Evolutionary conservation across 78 protist species (phyloP).

Genomic region (Acrasis kona): DNA sequence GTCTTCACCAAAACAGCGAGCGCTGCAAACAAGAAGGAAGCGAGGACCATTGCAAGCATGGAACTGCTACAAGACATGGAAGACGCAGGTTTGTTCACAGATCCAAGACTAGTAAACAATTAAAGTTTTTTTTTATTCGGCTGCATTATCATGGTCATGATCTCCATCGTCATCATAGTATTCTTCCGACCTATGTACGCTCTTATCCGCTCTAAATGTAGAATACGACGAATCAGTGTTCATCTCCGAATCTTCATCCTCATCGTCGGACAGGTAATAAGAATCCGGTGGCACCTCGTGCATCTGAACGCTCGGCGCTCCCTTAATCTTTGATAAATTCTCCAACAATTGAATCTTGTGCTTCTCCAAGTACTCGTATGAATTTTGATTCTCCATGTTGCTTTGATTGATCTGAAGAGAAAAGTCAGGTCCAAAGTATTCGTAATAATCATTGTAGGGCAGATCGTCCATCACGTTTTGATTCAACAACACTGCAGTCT

Average conservation of each 20-base stretch:
- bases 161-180: background rate
- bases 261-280: background rate
- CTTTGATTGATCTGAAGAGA: slow-evolving; percentile 50
- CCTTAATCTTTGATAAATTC: slow-evolving; percentile 24
- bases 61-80: no score
- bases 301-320: slow-evolving; percentile 55
- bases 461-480: slow-evolving; percentile 36
- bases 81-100: no score
- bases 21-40: no score
- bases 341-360: slow-evolving; percentile 9
- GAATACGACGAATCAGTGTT: slow-evolving; percentile 21
- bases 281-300: slow-evolving; percentile 36
- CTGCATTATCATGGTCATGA: background rate
- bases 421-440: slow-evolving; percentile 91
- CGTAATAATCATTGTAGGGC: slow-evolving; percentile 92
- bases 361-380: slow-evolving; percentile 59
- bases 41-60: no score
- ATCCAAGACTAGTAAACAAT: no score
- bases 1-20: no score
- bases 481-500: slow-evolving; percentile 1
- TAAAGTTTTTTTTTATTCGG: background rate
- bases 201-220: background rate
- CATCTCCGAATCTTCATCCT: slow-evolving; percentile 14
- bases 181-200: background rate
- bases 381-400: slow-evolving; percentile 81